These are phyloP conservation scores for Spencermartinsiella ligniputridi DNA, from an alignment of 1,139 yeast species.

Conservation along the genomic window DNA sequence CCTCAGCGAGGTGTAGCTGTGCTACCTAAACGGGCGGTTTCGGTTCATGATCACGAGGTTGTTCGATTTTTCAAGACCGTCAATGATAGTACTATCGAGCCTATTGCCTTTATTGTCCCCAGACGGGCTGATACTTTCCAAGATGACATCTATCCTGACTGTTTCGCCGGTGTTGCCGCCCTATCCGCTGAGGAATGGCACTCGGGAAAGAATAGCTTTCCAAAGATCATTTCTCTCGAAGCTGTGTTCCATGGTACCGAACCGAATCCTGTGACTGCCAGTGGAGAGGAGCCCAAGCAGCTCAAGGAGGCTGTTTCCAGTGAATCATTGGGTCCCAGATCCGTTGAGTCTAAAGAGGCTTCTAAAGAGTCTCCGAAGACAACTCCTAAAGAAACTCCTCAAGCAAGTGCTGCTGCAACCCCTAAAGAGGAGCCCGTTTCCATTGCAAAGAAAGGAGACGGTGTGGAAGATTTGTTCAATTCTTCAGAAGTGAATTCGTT, in stretches of 20 bases:
- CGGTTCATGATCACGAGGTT: slow-evolving; percentile 79
- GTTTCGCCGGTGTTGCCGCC: slow-evolving; percentile 77
- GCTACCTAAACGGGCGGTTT: slow-evolving; percentile 77
- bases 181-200: slow-evolving; percentile 75
- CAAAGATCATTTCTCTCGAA: slow-evolving; percentile 73
- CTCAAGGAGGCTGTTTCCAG: slow-evolving; percentile 4
- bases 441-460: slow-evolving; percentile 11
- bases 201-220: slow-evolving; percentile 69
- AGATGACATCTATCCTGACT: slow-evolving; percentile 87
- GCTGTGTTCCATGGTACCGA: slow-evolving; percentile 73
- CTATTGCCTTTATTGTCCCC: slow-evolving; percentile 87
- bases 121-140: slow-evolving; percentile 92
- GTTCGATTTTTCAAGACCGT: slow-evolving; percentile 78
- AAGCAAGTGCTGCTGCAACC: slow-evolving; percentile 9
- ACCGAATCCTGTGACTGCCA: slow-evolving; percentile 10
- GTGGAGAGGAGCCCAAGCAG: slow-evolving; percentile 14
- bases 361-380: slow-evolving; percentile 20
- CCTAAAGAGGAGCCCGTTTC: slow-evolving; percentile 6
- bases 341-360: slow-evolving; percentile 1
- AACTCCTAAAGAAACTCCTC: slow-evolving; percentile 3
- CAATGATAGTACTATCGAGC: slow-evolving; percentile 77
- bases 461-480: slow-evolving; percentile 46
- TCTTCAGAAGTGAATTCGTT: slow-evolving; percentile 46
- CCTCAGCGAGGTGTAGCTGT: slow-evolving; percentile 96
- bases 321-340: not conserved